phyloP scores from a whole-genome alignment of 495 filamentous ascomycete genomes.

The Podospora didyma region DNA sequence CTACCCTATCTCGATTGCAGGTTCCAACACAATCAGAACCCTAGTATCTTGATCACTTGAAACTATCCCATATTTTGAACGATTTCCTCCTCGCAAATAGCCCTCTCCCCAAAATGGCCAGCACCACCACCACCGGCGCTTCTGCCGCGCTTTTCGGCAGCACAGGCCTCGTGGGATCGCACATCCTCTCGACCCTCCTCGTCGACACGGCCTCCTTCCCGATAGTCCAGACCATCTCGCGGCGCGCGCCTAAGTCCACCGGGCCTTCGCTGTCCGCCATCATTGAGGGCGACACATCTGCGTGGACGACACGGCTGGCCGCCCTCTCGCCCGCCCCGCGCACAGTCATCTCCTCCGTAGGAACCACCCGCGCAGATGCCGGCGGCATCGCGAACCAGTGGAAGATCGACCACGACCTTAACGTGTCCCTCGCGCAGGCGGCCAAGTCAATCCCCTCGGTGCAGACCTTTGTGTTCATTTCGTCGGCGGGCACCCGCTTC shows the following conservation, averaged over 20 bases:
- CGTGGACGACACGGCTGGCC: constrained; percentile 55
- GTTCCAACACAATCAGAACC: too few relatives aligned
- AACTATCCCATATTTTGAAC: too few relatives aligned
- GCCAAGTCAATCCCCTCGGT: constrained; percentile 58
- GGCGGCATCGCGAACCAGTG: constrained; percentile 70
- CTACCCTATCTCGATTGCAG: too few relatives aligned
- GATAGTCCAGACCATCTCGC: constrained; percentile 54
- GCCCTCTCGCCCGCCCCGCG: constrained; percentile 52
- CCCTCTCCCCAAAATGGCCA: not conserved
- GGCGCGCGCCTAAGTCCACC: constrained; percentile 43
- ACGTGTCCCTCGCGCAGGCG: constrained; percentile 62
- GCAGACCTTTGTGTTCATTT: constrained; percentile 67
- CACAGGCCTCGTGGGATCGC: constrained; percentile 54
- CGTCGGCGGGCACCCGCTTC: constrained; percentile 46
- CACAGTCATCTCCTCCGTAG: constrained; percentile 62
- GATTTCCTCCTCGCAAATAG: not conserved
- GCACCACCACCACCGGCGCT: constrained; percentile 19
- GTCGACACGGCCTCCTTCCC: constrained; percentile 34
- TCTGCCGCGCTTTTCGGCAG: constrained; percentile 51
- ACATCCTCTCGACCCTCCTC: constrained; percentile 56
- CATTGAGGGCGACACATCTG: constrained; percentile 42
- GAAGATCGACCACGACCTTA: constrained; percentile 72
- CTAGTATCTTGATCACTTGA: too few relatives aligned
- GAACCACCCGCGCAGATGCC: constrained; percentile 60
- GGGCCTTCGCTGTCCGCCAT: constrained; percentile 48